Evolutionary conservation across 306 rosid species (phyloP).

Genomic region (Acmispon strigosus): DNA sequence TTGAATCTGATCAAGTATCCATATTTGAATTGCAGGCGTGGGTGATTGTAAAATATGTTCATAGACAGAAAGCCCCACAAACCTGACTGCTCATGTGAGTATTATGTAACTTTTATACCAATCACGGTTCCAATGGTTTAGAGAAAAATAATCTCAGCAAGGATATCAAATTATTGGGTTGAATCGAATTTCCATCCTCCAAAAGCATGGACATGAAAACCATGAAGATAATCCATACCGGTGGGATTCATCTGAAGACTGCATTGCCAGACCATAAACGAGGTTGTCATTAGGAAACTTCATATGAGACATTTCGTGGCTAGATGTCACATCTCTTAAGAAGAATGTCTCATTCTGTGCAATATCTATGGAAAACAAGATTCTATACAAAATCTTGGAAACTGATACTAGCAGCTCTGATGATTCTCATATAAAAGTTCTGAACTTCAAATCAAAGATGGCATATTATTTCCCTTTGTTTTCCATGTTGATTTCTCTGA

Average conservation of each 20-base stretch:
- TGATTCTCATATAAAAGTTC: constrained; percentile 25
- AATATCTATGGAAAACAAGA: constrained; percentile 54
- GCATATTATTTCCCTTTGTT: constrained; percentile 33
- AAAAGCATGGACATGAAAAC: constrained; percentile 39
- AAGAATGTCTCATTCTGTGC: constrained; percentile 47
- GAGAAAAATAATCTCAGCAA: constrained; percentile 46
- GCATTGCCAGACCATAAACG: constrained; percentile 40
- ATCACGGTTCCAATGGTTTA: constrained; percentile 69
- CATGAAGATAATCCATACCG: constrained; percentile 45
- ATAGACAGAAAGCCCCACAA: constrained; percentile 70
- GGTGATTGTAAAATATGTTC: constrained; percentile 72
- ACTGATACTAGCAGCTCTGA: constrained; percentile 15
- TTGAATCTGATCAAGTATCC: too few species aligned
- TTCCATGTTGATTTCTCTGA: constrained; percentile 26
- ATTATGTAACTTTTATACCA: constrained; percentile 63
- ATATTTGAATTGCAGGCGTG: constrained; percentile 35
- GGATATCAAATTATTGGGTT: constrained; percentile 46
- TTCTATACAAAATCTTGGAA: constrained; percentile 57
- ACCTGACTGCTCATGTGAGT: constrained; percentile 55
- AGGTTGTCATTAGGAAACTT: constrained; percentile 60
- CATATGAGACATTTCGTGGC: constrained; percentile 61
- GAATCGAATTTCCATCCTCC: constrained; percentile 57
- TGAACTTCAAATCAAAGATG: constrained; percentile 50
- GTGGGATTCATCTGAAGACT: constrained; percentile 69
- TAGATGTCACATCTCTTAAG: constrained; percentile 47